Base-by-base conservation (phyloP, 2,329 filamentous ascomycete genomes). In the Exophiala mesophila region DNA sequence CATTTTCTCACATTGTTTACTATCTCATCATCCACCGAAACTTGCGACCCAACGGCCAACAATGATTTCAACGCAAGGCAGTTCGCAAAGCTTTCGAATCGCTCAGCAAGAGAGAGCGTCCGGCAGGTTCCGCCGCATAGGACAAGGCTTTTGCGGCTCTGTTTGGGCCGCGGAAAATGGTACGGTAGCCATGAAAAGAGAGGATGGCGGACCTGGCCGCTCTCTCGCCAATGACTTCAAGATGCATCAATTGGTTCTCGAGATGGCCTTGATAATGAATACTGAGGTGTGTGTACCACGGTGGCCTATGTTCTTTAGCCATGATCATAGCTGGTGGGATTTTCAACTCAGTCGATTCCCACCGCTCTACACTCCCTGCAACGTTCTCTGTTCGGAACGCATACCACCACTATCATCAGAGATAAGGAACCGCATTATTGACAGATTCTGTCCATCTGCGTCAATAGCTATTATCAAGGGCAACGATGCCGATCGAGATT, bases 401-500 rank as follows among this genome's bases (percentile, higher is more conserved):
- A 67, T 67, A 21, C 61, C 56, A 6, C 55, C 62, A 1, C 52
- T 68, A 5, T 26, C 53, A 0, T 32, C 55, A 7, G 4, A 36
- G 2, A 52, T 54, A 2, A 53, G 66, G 35, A 41, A 55, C 6
- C 28, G 54, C 4, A 49, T 70, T 1, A 58, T 66, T 4, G 50
- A 58, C 1, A 48, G 38, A 9, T 69, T 62, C 47, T 69, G 64
- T 36, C 46, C 46, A 32, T 57, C 62, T 0, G 15, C 45, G 3
- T 26, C 47, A 0, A 20, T 15, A 6, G 4, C 39, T 1, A 41
- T 56, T 15, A 64, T 66, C n/a, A 45, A 57, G 19, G 12, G 5
- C 9, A 62, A 63, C 26, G 43, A 52, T 1, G 57, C 58, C 6
- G 66, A 73, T 40, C 47, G 63, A 20, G 67, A 73, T 42, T 78